Evolutionary conservation across 768 basidiomycete species (phyloP), one percentile per base, ranked within the genome.

Genomic region (Leccinellum albellum): DNA sequence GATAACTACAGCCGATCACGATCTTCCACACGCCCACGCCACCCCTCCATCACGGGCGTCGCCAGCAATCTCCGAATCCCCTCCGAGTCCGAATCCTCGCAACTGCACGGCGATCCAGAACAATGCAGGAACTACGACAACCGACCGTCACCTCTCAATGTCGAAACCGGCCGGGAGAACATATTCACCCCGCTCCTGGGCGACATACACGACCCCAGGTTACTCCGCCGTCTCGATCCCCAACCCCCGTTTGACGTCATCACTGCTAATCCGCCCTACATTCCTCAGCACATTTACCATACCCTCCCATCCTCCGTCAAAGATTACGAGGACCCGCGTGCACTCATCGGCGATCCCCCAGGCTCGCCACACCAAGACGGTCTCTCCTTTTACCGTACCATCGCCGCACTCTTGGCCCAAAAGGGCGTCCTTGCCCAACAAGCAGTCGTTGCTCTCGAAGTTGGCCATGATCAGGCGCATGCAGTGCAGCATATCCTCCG

Each of bases 201-300:
- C 14, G 75, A 79, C 58, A 77, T 89, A 51, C 69, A 61, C 52
- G 66, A 69, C 51, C 69, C 67, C 31, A 29, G 12, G 20, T 23
- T 72, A 17, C 57, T 63, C 8, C 32, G 46, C 6, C 55, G 35
- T 37, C 68, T 82, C 57, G 64, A 63, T 17, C 67, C 81, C 57
- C 60, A 56, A 50, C 77, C 71, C 3, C 82, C 87, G 2, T 90
- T 86, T 73, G 86, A 92, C 73, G 74, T 94, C 55, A 75, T 94
- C 65, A 92, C 91, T 12, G 83, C 87, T 15, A 95, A 94, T 73
- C 89, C 90, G 24, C 89, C 92, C 10, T 98, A 97, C 73, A 89
- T 98, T 61, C 78, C 93, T 35, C 78, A 70, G 60, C 62, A 72
- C 37, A 86, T 88, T 57, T 95, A 86, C 67, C 72, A 81, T 44